Percentiles rank a stretch among this genome's conserved stretches.
Evolutionary conservation across 352 stramenopile genomes (phyloP).

Genomic region (Phytopythium mirpurense): DNA sequence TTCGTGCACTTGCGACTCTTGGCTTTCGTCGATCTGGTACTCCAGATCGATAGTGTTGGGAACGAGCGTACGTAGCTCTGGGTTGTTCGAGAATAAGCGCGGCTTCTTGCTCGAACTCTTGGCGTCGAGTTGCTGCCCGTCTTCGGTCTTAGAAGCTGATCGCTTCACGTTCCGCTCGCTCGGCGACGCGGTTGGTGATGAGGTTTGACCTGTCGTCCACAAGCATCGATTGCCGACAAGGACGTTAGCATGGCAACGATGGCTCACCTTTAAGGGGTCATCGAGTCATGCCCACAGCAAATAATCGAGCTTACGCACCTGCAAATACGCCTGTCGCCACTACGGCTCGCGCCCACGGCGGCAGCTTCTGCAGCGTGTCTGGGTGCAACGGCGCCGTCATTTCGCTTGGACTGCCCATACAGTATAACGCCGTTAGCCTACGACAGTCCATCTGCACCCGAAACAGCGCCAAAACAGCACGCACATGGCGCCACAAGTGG

Average conservation of each 20-base stretch:
- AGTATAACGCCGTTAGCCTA: not conserved
- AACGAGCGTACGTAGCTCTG: not conserved
- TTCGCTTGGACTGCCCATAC: constrained; percentile 1
- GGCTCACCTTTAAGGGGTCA: too few relatives aligned
- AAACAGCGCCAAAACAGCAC: not conserved
- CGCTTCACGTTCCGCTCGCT: too few relatives aligned
- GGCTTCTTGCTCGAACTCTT: not conserved
- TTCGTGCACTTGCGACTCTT: not conserved
- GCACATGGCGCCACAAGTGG: constrained; percentile 37
- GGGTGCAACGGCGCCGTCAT: constrained; percentile 21
- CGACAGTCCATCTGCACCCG: not conserved
- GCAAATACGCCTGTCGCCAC: constrained; percentile 26
- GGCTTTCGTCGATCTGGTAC: constrained; percentile 1
- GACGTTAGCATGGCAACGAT: not conserved
- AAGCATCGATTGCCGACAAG: not conserved
- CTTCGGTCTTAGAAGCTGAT: not conserved
- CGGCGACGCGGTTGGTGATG: not conserved
- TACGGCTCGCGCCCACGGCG: constrained; percentile 51
- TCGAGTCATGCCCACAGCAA: not conserved
- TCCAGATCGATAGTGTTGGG: constrained; percentile 8
- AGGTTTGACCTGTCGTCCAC: not conserved
- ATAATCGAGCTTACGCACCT: not conserved
- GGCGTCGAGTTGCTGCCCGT: not conserved
- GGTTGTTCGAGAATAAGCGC: not conserved
- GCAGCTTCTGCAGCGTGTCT: constrained; percentile 33